phyloP scores from a whole-genome alignment of 805 yeast species.

The Babjeviella inositovora region DNA sequence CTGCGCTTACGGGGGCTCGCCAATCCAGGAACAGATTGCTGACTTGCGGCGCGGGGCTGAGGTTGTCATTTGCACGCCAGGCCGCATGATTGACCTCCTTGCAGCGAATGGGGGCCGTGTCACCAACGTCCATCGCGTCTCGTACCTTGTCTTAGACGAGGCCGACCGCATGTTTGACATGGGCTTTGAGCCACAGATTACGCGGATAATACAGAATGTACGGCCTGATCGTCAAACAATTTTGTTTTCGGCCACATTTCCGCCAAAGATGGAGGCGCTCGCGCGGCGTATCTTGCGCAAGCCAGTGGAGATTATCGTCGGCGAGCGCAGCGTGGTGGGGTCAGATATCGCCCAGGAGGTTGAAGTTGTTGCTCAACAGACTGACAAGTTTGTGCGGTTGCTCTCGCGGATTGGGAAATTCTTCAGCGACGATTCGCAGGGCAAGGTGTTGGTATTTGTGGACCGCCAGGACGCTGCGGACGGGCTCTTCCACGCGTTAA shows the following conservation, averaged over 20 bases:
- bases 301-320: slow-evolving; percentile 69
- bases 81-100: slow-evolving; percentile 77
- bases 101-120: slow-evolving; percentile 74
- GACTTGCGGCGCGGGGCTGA: slow-evolving; percentile 66
- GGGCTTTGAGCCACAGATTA: slow-evolving; percentile 95
- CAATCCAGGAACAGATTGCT: slow-evolving; percentile 69
- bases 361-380: slow-evolving; percentile 34
- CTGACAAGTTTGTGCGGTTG: slow-evolving; percentile 38
- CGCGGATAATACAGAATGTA: slow-evolving; percentile 56
- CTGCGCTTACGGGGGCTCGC: slow-evolving; percentile 87
- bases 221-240: slow-evolving; percentile 85
- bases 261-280: slow-evolving; percentile 57
- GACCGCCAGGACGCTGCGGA: slow-evolving; percentile 88
- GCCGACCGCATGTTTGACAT: slow-evolving; percentile 94
- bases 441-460: slow-evolving; percentile 65
- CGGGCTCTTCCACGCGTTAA: slow-evolving; percentile 34
- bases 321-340: slow-evolving; percentile 69
- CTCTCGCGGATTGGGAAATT: slow-evolving; percentile 37
- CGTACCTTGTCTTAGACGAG: slow-evolving; percentile 84
- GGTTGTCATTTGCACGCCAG: slow-evolving; percentile 87
- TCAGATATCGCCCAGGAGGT: slow-evolving; percentile 64
- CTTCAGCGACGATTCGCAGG: slow-evolving; percentile 10
- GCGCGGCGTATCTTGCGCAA: slow-evolving; percentile 47
- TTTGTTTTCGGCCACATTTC: slow-evolving; percentile 88
- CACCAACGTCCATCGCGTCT: slow-evolving; percentile 46